Evolutionary conservation across 331 rosid species (phyloP), one percentile per base, ranked within the genome.

Genomic region (Phaseolus coccineus): DNA sequence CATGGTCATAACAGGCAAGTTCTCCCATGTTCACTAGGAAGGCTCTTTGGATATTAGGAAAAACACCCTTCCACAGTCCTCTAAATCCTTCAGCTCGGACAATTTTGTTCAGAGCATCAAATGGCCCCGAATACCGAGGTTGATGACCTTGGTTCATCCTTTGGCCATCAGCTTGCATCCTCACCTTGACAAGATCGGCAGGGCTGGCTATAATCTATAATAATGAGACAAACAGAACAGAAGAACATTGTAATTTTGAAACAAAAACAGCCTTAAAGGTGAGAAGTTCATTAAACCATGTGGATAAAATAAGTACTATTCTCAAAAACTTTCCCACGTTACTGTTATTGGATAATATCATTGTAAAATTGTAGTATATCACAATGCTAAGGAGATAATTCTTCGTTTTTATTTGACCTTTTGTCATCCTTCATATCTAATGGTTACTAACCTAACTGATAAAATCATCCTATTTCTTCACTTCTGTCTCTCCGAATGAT

Each of bases 131-230:
- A 85, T 95, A 95, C 78, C 96, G 75, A 64, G 91, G 97, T 79
- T 78, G 86, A 56, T 85, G 81, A 82, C 89, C 94, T 77, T 84
- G 92, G 85, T 88, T 82, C 74, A 39, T 87, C 88, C 87, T 67
- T 10, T 77, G 88, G 27, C 97, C 90, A 69, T 93, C 97, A 3
- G 96, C 93, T 87, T 92, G 97, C 97, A 95, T 88, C 85, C 99
- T 88, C 84, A 95, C 97, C 88, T 95, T 95, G 56, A 90, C 90
- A 84, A 95, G 99, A 90, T 92, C 97, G n/a, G 97, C 96, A n/a
- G 97, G 99, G 86, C 97, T 95, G 53, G 97, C 97, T 77, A 95
- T 88, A 76, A 92, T 55, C 97, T 92, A 91, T 58, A 78, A 75
- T 58, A 73, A 90, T 73, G 78, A 82, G 73, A 71, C 81, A 69